These are phyloP conservation scores for Lagenaria siceraria DNA, from an alignment of 306 rosid species.

Conservation along the genomic window DNA sequence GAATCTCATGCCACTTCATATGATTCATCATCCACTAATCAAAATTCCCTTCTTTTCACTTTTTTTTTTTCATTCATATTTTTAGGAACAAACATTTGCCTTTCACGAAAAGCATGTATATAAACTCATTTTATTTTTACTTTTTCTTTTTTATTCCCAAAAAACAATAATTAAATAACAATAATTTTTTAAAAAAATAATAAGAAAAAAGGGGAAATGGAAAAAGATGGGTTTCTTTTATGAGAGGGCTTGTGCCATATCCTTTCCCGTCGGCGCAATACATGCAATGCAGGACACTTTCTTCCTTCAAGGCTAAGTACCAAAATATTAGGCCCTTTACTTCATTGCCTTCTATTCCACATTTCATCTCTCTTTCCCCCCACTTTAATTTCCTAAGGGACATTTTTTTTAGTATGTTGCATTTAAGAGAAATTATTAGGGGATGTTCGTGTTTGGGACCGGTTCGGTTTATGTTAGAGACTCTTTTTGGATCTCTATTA, in stretches of 20 bases:
- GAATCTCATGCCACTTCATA: not conserved
- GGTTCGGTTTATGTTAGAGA: not conserved
- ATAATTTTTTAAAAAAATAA: not conserved
- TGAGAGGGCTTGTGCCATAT: not conserved
- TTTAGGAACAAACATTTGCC: not conserved
- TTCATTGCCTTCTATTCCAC: too few species aligned
- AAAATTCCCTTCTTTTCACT: not conserved
- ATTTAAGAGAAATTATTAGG: not conserved
- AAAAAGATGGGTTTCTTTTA: not conserved
- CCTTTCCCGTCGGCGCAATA: conserved; percentile 6
- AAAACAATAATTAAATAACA: not conserved
- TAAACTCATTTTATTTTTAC: not conserved
- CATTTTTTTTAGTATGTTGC: not conserved
- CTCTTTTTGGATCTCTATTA: not conserved
- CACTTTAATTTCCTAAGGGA: not conserved
- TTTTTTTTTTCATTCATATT: not conserved
- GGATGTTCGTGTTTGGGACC: not conserved
- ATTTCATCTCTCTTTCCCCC: not conserved
- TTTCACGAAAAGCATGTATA: not conserved
- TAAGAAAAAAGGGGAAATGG: not conserved
- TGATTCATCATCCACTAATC: conserved; percentile 1
- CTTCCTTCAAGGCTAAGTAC: not conserved
- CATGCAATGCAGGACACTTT: not conserved
- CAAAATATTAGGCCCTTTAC: not conserved
- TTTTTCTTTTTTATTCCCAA: not conserved